phyloP scores from a whole-genome alignment of 202 grass and related monocot genomes.

The Saccharum hybrid region DNA sequence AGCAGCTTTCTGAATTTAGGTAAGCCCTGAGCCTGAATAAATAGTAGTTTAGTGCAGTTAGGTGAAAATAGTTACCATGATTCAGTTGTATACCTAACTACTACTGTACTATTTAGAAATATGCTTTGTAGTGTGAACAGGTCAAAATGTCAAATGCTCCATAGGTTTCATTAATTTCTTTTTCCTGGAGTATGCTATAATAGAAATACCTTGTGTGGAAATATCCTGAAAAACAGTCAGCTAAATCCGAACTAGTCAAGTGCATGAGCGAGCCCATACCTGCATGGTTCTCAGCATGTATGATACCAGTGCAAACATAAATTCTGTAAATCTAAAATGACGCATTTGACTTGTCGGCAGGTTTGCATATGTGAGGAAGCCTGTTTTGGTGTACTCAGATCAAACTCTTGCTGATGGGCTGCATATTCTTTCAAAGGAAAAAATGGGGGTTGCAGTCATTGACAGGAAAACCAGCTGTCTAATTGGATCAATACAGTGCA shows the following conservation, averaged over 20 bases:
- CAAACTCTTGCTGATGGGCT: slow-evolving; percentile 39
- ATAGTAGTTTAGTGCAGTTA: background rate
- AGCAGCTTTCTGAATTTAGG: slow-evolving; percentile 53
- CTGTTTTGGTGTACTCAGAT: slow-evolving; percentile 47
- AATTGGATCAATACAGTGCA: slow-evolving; percentile 50
- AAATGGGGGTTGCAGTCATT: slow-evolving; percentile 47
- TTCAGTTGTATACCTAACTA: background rate
- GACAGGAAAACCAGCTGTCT: slow-evolving; percentile 46
- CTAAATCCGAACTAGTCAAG: background rate
- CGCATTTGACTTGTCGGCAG: slow-evolving; percentile 26
- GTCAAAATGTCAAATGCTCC: background rate
- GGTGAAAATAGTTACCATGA: background rate
- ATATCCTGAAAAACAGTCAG: too few relatives aligned
- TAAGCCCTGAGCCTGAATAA: slow-evolving; percentile 22
- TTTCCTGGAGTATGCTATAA: slow-evolving; percentile 2
- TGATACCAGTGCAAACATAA: background rate
- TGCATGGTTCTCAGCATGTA: background rate
- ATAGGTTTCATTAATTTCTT: background rate
- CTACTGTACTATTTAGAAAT: background rate
- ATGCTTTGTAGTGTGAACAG: background rate
- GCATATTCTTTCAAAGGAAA: slow-evolving; percentile 49
- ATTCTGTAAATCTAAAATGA: background rate
- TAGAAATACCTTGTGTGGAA: background rate
- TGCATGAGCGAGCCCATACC: background rate
- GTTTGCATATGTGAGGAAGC: slow-evolving; percentile 23